phyloP scores from a whole-genome alignment of 331 rosid species.

The Quercus tomentella region DNA sequence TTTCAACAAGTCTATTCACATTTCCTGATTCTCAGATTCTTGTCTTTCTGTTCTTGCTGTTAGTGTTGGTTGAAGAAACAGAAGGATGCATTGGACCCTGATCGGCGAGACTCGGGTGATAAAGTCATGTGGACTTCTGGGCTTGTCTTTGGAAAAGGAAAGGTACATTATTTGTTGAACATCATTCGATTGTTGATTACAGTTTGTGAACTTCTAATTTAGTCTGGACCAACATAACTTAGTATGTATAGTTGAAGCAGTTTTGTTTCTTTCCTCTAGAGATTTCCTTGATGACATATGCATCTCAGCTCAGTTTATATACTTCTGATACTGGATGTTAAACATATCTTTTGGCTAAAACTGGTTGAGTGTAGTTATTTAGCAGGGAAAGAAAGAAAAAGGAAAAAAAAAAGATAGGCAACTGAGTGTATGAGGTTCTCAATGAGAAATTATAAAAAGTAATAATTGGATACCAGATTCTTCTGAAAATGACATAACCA shows the following conservation, averaged over 20 bases:
- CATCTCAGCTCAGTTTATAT: neutral
- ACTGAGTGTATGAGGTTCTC: neutral
- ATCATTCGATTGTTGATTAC: neutral
- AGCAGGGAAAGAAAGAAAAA: neutral
- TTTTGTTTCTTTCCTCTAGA: constrained; percentile 10
- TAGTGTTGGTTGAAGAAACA: constrained; percentile 92
- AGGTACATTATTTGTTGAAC: constrained; percentile 35
- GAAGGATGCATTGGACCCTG: constrained; percentile 53
- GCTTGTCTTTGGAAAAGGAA: constrained; percentile 46
- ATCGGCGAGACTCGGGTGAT: constrained; percentile 47
- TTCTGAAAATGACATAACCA: neutral
- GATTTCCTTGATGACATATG: neutral
- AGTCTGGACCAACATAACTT: neutral
- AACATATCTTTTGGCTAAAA: neutral
- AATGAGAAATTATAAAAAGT: neutral
- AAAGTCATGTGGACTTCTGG: constrained; percentile 88
- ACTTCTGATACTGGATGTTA: neutral
- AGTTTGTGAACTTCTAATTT: neutral
- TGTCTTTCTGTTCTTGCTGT: constrained; percentile 16
- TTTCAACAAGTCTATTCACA: neutral
- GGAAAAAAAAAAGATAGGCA: neutral
- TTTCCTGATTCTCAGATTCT: constrained; percentile 6
- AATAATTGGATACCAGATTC: neutral
- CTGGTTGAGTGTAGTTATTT: neutral
- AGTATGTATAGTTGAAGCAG: neutral